These are phyloP conservation scores for Hylodesmum podocarpum DNA, from an alignment of 306 rosid species.

Conservation along the genomic window DNA sequence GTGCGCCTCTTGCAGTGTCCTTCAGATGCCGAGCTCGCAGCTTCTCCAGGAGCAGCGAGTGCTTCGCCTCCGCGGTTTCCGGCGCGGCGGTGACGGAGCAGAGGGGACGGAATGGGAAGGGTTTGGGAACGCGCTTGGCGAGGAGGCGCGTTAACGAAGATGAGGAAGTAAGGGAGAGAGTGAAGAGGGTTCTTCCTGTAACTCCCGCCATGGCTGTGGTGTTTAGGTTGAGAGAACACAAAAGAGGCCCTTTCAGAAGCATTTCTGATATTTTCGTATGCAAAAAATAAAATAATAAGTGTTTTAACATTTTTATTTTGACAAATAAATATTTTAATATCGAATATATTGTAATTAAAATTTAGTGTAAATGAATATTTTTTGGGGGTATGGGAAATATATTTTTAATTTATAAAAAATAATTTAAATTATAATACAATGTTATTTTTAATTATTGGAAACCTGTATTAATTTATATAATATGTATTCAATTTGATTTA, in stretches of 20 bases:
- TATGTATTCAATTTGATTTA: no score
- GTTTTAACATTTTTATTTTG: no score
- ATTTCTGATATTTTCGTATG: background rate
- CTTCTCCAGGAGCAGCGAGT: conserved; percentile 69
- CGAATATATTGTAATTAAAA: no score
- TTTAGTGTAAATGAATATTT: no score
- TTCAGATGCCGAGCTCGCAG: conserved; percentile 71
- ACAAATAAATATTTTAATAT: no score
- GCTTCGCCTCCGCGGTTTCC: conserved; percentile 42
- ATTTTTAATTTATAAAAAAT: no score
- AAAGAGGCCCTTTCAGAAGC: background rate
- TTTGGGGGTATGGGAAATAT: no score
- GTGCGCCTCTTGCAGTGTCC: conserved; percentile 28
- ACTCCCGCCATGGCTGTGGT: conserved; percentile 43
- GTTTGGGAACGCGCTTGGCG: conserved; percentile 41
- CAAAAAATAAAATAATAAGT: no score
- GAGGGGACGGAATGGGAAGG: conserved; percentile 54
- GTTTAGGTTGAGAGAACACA: conserved; percentile 18
- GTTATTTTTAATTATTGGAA: no score
- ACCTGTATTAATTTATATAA: no score
- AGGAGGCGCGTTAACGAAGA: conserved; percentile 40
- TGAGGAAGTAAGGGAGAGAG: conserved; percentile 36
- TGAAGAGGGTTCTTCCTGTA: conserved; percentile 59
- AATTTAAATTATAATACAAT: no score
- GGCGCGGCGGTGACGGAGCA: conserved; percentile 47